Conservation (phyloP, 345 rosid genomes). For the Citrus unshiu region DNA sequence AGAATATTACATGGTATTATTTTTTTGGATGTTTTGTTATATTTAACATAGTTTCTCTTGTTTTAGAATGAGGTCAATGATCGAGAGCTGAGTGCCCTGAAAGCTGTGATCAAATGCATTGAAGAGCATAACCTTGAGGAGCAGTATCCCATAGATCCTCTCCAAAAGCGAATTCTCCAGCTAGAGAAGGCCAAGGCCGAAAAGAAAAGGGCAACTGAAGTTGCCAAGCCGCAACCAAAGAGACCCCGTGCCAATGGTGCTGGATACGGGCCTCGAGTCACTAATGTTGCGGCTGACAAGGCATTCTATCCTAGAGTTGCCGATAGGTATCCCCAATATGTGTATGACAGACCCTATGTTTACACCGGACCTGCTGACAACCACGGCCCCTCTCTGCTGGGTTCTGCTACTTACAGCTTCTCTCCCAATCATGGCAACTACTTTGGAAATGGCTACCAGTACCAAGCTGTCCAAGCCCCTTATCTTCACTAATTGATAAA, state of each 20-base stretch:
- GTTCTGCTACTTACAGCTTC: slow-evolving; percentile 62
- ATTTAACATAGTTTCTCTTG: slow-evolving; percentile 6
- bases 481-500: slow-evolving; percentile 67
- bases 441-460: slow-evolving; percentile 91
- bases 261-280: slow-evolving; percentile 60
- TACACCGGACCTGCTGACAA: slow-evolving; percentile 58
- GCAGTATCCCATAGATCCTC: slow-evolving; percentile 65
- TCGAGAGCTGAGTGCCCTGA: slow-evolving; percentile 77
- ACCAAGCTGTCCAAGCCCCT: slow-evolving; percentile 74
- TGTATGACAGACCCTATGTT: slow-evolving; percentile 76
- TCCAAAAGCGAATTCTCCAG: slow-evolving; percentile 65
- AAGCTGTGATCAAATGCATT: slow-evolving; percentile 85
- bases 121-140: slow-evolving; percentile 94
- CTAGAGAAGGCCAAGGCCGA: slow-evolving; percentile 96
- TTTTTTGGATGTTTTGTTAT: not conserved
- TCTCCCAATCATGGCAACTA: slow-evolving; percentile 79
- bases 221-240: slow-evolving; percentile 85
- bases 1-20: not conserved
- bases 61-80: slow-evolving; percentile 77
- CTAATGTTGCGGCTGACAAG: slow-evolving; percentile 40
- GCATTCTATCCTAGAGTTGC: slow-evolving; percentile 62
- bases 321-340: slow-evolving; percentile 74
- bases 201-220: slow-evolving; percentile 80
- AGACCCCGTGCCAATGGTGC: slow-evolving; percentile 74
- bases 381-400: slow-evolving; percentile 51